These are phyloP conservation scores for Eucalyptus microcorys DNA, from an alignment of 345 rosid species.

Conservation along the genomic window DNA sequence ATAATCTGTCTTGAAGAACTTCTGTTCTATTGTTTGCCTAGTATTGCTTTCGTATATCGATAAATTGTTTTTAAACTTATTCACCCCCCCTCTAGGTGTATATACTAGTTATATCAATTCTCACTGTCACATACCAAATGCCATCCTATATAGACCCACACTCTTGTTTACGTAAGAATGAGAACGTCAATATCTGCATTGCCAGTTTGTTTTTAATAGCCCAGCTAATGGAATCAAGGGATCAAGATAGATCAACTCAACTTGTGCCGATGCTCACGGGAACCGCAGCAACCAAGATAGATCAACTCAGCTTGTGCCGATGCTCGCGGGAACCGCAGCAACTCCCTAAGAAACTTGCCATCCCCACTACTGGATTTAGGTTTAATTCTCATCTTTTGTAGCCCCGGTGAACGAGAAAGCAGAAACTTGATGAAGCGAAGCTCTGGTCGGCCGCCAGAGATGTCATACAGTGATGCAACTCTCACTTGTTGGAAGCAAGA, in stretches of 20 bases:
- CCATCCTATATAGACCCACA: too few relatives aligned
- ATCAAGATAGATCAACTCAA: constrained; percentile 40
- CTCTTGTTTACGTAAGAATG: too few relatives aligned
- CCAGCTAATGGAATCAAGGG: not conserved
- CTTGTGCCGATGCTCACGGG: constrained; percentile 34
- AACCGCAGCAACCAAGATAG: constrained; percentile 37
- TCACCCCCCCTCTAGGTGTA: too few relatives aligned
- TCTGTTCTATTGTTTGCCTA: too few relatives aligned
- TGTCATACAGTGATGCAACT: constrained; percentile 19
- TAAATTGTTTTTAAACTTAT: too few relatives aligned
- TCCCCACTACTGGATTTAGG: constrained; percentile 26
- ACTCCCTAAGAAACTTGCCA: constrained; percentile 32
- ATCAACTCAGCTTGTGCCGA: constrained; percentile 40
- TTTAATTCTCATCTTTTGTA: constrained; percentile 40
- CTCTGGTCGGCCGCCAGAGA: constrained; percentile 29
- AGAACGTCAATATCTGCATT: not conserved
- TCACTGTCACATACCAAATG: not conserved
- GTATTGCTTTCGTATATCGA: too few relatives aligned
- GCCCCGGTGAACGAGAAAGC: constrained; percentile 36
- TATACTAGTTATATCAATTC: too few relatives aligned
- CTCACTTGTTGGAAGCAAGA: not conserved
- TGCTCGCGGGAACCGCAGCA: constrained; percentile 40
- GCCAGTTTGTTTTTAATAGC: not conserved
- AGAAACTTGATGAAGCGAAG: constrained; percentile 38
- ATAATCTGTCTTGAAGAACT: too few relatives aligned